Evolutionary conservation across 257 asterid species (phyloP).

Genomic region (Solanum megistacrolobum): DNA sequence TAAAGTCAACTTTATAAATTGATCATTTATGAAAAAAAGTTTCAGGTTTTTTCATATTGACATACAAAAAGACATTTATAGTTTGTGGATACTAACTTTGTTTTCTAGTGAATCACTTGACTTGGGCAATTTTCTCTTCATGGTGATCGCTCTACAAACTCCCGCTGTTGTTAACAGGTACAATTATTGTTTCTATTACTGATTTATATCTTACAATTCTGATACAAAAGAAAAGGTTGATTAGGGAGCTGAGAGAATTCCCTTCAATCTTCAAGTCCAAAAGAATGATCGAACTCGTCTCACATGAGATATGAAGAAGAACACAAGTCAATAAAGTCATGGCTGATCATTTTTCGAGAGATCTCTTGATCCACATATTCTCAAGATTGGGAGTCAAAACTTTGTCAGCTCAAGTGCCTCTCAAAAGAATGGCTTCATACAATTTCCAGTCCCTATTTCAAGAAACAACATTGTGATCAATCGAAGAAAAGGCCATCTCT

Average conservation of each 20-base stretch:
- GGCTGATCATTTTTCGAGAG: background rate
- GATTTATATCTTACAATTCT: background rate
- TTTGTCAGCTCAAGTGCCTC: constrained; percentile 6
- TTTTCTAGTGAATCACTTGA: background rate
- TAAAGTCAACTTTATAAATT: background rate
- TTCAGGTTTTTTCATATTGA: background rate
- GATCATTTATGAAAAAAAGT: background rate
- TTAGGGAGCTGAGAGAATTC: background rate
- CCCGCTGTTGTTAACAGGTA: background rate
- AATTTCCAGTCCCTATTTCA: constrained; percentile 1
- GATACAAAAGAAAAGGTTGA: background rate
- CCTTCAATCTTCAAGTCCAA: background rate
- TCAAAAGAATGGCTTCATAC: constrained; percentile 2
- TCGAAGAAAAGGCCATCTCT: background rate
- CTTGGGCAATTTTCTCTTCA: background rate
- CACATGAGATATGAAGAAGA: background rate
- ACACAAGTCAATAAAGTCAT: background rate
- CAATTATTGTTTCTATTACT: background rate
- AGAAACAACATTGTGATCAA: background rate
- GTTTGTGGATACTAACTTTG: background rate
- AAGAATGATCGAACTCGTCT: background rate
- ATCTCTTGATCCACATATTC: background rate
- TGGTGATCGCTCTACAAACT: background rate
- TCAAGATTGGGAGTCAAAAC: background rate
- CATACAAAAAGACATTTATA: background rate